Base-by-base conservation (phyloP, 164 flowering plant species). In the Magnolia changhungtana region DNA sequence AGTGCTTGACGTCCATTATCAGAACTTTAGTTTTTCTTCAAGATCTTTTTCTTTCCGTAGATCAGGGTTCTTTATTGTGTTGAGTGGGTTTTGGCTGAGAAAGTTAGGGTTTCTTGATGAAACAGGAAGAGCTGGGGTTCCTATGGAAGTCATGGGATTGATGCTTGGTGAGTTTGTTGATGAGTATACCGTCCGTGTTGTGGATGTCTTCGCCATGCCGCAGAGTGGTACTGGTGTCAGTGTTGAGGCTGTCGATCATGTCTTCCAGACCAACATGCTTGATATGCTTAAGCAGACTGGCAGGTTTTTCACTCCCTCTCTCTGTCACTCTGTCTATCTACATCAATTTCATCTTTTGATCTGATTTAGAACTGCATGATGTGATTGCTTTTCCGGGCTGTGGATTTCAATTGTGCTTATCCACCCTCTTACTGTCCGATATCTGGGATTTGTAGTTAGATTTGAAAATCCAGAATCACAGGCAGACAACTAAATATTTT, bases 261-360 rank as follows among this genome's bases (percentile, higher is more conserved):
- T 94, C 20, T 96, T 96, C 77, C 99, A 96, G 87, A 96, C 99
- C 29, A 96, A 96, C 73, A 94, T 96, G 99, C 97, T 96, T 70
- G 99, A 96, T 78, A 96, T 96, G 99, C 98, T 96, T 72, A 96
- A 96, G 82, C 99, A 96, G 83, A 96, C 98, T 49, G 99, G 98
- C 80, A 89, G 99, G 99, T 95, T 76, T 18, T 52, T 52, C 20
- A 19, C 50, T 72, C 13, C 24, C 29, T 49, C 55, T 45, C 13
- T 37, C 50, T 29, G 6, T 27, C 29, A 27, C 29, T 27, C 29
- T 27, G 27, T 27, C 45, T 37, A 0, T 37, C 45, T 37, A 37
- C 45, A 0, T 37, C 45, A 37, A 37, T 37, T 37, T 37, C 45
- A 37, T 37, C 45, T 37, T 37, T 37, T 37, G 45, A 37, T 37